A percentile compares a stretch with the other conserved stretches of the same genome.
These are phyloP conservation scores for Carpinus viminea DNA, from an alignment of 306 rosid species.

Conservation along the genomic window DNA sequence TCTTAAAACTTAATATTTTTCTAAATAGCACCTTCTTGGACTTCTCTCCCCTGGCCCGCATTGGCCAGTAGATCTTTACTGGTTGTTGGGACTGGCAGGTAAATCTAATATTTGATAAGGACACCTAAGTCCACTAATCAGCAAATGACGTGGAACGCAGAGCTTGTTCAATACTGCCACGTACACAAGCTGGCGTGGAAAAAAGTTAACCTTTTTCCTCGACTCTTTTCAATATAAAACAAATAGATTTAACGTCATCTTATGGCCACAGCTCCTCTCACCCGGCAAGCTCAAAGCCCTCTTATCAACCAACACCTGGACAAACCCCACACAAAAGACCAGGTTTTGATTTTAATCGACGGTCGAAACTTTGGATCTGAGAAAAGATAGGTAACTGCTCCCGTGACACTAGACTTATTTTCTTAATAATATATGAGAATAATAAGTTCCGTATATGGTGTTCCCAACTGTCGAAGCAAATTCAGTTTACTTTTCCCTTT, in stretches of 20 bases:
- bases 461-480: conserved; percentile 51
- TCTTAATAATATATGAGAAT: background rate
- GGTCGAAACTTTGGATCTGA: conserved; percentile 2
- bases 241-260: background rate
- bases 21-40: too few relatives aligned
- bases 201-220: background rate
- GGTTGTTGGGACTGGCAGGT: background rate
- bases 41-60: background rate
- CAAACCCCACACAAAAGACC: background rate
- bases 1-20: too few relatives aligned
- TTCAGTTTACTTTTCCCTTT: conserved; percentile 22
- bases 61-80: background rate
- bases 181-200: conserved; percentile 25
- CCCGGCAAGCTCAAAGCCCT: background rate
- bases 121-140: background rate
- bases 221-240: background rate
- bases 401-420: background rate
- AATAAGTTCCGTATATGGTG: background rate
- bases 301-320: background rate
- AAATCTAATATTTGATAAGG: background rate
- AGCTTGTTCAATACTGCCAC: background rate
- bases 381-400: background rate
- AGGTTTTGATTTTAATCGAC: background rate
- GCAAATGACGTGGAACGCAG: conserved; percentile 16
- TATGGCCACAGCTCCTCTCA: background rate